Percentiles rank a stretch among this genome's conserved stretches.
phyloP scores from a whole-genome alignment of 2,329 filamentous ascomycete species.

The Fusarium proliferatum region DNA sequence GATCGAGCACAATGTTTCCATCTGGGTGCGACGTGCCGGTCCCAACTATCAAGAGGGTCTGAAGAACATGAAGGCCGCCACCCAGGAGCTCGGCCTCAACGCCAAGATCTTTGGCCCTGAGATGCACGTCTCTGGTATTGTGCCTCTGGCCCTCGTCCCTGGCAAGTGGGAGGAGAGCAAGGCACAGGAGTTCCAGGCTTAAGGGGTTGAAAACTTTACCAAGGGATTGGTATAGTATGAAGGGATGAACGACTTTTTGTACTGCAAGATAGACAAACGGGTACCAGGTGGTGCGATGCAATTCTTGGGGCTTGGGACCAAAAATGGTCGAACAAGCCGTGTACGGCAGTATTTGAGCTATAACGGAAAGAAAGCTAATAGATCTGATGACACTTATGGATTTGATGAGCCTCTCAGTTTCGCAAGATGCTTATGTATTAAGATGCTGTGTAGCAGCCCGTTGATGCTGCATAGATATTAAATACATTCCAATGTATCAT shows the following conservation, averaged over 20 bases:
- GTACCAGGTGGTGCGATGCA: conserved; percentile 43
- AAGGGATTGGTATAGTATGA: conserved; percentile 17
- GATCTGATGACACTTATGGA: conserved; percentile 44
- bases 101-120: conserved; percentile 75
- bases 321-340: conserved; percentile 40
- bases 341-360: conserved; percentile 47
- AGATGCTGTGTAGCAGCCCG: not conserved
- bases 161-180: conserved; percentile 72
- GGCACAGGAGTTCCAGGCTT: conserved; percentile 70
- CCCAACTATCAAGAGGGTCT: conserved; percentile 99
- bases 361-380: conserved; percentile 47
- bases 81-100: conserved; percentile 87
- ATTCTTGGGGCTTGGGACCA: conserved; percentile 40
- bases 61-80: conserved; percentile 99
- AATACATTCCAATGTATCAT: not conserved
- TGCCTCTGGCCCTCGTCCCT: conserved; percentile 84
- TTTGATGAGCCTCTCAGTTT: conserved; percentile 3
- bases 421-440: not conserved
- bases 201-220: conserved; percentile 43
- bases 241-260: conserved; percentile 47
- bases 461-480: not conserved
- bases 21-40: conserved; percentile 89
- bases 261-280: conserved; percentile 51
- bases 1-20: conserved; percentile 96
- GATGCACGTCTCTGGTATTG: conserved; percentile 98